These are phyloP conservation scores for Plantago ovata DNA, from an alignment of 257 asterid genomes.

Conservation along the genomic window DNA sequence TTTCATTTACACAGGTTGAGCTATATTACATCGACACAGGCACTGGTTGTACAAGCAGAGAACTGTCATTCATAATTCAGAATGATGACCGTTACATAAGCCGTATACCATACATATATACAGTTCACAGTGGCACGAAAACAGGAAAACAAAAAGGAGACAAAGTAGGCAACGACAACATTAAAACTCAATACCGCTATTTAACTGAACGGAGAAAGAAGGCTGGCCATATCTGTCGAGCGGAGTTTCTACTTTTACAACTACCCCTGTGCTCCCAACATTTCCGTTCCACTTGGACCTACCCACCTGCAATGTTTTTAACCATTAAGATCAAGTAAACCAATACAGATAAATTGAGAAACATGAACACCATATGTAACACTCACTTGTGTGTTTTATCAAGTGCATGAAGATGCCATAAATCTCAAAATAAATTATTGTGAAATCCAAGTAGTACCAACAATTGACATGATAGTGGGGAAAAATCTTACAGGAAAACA, in stretches of 20 bases:
- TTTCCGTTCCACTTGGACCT: constrained; percentile 97
- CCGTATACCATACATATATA: constrained; percentile 25
- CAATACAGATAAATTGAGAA: not conserved
- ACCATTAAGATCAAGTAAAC: not conserved
- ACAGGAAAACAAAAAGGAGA: not conserved
- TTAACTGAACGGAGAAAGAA: constrained; percentile 75
- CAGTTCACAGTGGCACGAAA: constrained; percentile 20
- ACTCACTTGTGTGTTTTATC: no score
- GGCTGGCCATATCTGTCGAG: constrained; percentile 64
- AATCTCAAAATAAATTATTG: no score
- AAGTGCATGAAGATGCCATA: no score
- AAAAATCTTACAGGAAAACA: no score
- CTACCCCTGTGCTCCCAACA: constrained; percentile 77
- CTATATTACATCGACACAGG: no score
- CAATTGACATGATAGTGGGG: no score
- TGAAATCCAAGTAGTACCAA: no score
- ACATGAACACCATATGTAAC: no score
- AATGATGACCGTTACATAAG: constrained; percentile 6
- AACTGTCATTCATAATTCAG: no score
- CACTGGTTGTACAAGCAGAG: no score
- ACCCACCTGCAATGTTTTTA: constrained; percentile 58
- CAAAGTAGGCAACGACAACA: not conserved
- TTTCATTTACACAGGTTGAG: no score
- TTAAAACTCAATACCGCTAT: constrained; percentile 83
- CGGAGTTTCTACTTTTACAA: constrained; percentile 80